A percentile compares a stretch with the other conserved stretches of the same genome.
These are phyloP conservation scores for Pleurotus tuber-regium DNA, from an alignment of 768 basidiomycete species.

Conservation along the genomic window DNA sequence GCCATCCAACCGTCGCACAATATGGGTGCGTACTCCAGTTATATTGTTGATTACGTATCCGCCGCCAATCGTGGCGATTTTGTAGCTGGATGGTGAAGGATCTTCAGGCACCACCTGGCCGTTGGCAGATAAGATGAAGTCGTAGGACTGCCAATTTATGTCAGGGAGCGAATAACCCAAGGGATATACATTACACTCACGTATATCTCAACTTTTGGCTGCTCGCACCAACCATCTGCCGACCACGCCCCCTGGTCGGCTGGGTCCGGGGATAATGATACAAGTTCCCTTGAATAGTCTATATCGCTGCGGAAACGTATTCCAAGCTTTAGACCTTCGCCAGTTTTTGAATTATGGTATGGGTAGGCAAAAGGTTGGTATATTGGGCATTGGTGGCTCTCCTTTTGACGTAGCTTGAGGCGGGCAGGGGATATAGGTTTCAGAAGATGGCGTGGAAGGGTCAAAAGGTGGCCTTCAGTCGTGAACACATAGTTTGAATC, in stretches of 20 bases:
- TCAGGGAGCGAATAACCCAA: slow-evolving; percentile 7
- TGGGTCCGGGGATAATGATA: slow-evolving; percentile 48
- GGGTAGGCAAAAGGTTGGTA: slow-evolving; percentile 49
- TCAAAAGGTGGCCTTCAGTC: slow-evolving; percentile 91
- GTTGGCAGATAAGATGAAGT: slow-evolving; percentile 73
- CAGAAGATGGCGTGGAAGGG: slow-evolving; percentile 54
- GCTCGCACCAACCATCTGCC: slow-evolving; percentile 71
- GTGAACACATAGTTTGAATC: slow-evolving; percentile 90
- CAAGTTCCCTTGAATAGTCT: slow-evolving; percentile 78
- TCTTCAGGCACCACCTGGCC: slow-evolving; percentile 62
- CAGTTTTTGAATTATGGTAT: slow-evolving; percentile 26
- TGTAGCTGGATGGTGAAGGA: slow-evolving; percentile 60
- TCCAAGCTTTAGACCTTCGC: slow-evolving; percentile 56
- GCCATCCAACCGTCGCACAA: slow-evolving; percentile 78
- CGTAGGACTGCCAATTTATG: slow-evolving; percentile 56
- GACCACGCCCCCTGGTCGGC: slow-evolving; percentile 60
- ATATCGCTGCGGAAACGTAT: slow-evolving; percentile 72
- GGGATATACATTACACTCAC: slow-evolving; percentile 39
- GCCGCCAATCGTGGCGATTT: slow-evolving; percentile 57
- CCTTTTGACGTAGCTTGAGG: slow-evolving; percentile 57
- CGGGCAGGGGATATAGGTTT: slow-evolving; percentile 57
- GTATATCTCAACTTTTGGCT: slow-evolving; percentile 64
- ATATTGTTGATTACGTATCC: slow-evolving; percentile 79
- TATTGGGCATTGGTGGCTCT: slow-evolving; percentile 71
- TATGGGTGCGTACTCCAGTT: slow-evolving; percentile 73